Base-by-base conservation (phyloP, 345 rosid species). In the Theobroma cacao region DNA sequence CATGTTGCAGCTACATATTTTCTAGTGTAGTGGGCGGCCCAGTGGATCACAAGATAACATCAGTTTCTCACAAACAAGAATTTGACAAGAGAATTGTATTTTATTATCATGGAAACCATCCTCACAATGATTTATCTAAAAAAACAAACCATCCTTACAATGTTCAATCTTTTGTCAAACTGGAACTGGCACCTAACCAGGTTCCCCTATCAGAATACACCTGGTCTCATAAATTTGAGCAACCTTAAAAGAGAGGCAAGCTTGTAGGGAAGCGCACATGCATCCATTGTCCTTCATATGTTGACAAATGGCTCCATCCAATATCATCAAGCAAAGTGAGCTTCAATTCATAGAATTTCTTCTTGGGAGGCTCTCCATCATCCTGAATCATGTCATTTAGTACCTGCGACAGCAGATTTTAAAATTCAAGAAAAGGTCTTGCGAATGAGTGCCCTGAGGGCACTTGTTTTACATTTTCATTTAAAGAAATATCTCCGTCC, bases 271-370 rank as follows among this genome's bases (percentile, higher is more conserved):
- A 96, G 26, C 98, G 97, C 30, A 94, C 91, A 40, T 88, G 89
- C 97, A 94, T 90, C 99, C 99, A 96, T 52, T 88, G 88, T 78
- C 80, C 87, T 85, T 94, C 99, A 33, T 91, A 89, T 30, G 86
- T 74, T 18, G 84, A 79, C 83, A 91, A 56, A 85, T 94, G 98
- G 74, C 59, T 83, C 97, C 98, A 96, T 36, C 98, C 98, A 34
- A 92, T 80, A 72, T 94, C 97, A 69, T 87, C 98, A 9, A 96
- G 90, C 75, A 96, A 80, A n/a, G 88, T 80, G 47, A 94, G 88
- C 85, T 91, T 94, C 82, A 92, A 59, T 78, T 92, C 95, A 45
- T 89, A 92, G 1, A 89, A 83, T 86, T 91, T 91, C 91, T 86
- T 96, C 91, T 90, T 94, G 7, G 98, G 91, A 48, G 80, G 89